Evolutionary conservation across 805 yeast species (phyloP).

Genomic region (Suhomyces vadensis): DNA sequence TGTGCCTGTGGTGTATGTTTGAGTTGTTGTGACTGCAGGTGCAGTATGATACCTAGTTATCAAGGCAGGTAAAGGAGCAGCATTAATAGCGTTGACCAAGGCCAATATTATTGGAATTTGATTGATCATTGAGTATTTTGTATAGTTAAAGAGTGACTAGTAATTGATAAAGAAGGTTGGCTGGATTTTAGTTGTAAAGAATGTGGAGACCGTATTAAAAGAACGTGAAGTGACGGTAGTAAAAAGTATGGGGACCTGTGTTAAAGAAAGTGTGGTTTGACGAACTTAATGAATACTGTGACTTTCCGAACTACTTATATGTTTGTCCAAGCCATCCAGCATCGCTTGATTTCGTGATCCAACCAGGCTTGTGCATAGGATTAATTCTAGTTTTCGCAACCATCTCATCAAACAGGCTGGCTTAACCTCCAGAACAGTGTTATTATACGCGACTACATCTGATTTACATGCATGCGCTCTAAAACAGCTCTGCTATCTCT

Average conservation of each 20-base stretch:
- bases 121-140: background rate
- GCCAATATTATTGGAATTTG: background rate
- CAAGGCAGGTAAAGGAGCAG: slow-evolving; percentile 41
- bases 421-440: background rate
- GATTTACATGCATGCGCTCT: too few relatives aligned
- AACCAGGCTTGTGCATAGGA: too few relatives aligned
- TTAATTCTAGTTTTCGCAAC: background rate
- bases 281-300: background rate
- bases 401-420: background rate
- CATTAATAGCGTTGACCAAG: slow-evolving; percentile 20
- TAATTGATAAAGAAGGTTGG: too few relatives aligned
- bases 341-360: background rate
- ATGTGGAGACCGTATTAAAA: background rate
- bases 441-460: too few relatives aligned
- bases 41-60: slow-evolving; percentile 61
- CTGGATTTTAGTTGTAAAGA: background rate
- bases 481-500: too few relatives aligned
- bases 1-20: slow-evolving; percentile 46
- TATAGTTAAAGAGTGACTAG: background rate
- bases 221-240: background rate
- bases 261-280: background rate
- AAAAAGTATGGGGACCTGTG: background rate
- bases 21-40: slow-evolving; percentile 48
- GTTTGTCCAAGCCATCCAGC: background rate
- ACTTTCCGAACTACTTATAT: background rate